A percentile compares a stretch with the other conserved stretches of the same genome.
Evolutionary conservation across 495 filamentous ascomycete species (phyloP).

Genomic region (Penicillium simplicissimum): DNA sequence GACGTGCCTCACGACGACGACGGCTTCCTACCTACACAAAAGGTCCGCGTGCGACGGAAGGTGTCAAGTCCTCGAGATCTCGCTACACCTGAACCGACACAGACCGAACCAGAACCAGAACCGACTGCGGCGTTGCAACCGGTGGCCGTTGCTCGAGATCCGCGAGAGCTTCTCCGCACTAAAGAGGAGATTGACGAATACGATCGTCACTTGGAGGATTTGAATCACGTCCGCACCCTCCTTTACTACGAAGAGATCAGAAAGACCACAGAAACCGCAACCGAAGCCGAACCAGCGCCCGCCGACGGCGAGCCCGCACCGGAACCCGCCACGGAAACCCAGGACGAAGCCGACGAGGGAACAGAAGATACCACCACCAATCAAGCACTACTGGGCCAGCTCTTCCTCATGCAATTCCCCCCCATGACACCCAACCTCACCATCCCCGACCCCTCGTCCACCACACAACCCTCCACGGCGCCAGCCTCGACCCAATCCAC

Average conservation of each 20-base stretch:
- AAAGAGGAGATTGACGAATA: constrained; percentile 51
- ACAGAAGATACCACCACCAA: constrained; percentile 24
- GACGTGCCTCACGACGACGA: constrained; percentile 43
- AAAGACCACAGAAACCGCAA: constrained; percentile 14
- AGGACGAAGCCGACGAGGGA: constrained; percentile 15
- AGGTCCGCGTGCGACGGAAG: constrained; percentile 42
- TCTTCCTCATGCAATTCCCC: constrained; percentile 59
- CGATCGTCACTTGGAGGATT: constrained; percentile 44
- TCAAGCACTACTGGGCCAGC: constrained; percentile 40
- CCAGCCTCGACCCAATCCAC: constrained; percentile 6
- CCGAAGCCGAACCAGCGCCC: constrained; percentile 16
- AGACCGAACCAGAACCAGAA: constrained; percentile 1
- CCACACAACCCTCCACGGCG: constrained; percentile 6
- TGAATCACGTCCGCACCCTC: constrained; percentile 41
- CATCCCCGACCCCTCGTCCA: constrained; percentile 26
- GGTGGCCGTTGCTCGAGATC: constrained; percentile 26
- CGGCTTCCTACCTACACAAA: constrained; percentile 40
- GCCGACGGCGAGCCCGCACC: constrained; percentile 16
- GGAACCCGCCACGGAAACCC: constrained; percentile 2
- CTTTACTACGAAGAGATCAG: constrained; percentile 28
- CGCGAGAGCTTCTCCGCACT: constrained; percentile 41
- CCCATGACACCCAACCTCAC: constrained; percentile 54
- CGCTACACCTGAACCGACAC: constrained; percentile 6
- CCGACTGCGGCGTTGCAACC: constrained; percentile 2
- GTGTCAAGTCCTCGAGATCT: constrained; percentile 24